Percentiles rank a stretch among this genome's conserved stretches.
Conservation (phyloP, 441 rosid species). For the Populus tomentosa region DNA sequence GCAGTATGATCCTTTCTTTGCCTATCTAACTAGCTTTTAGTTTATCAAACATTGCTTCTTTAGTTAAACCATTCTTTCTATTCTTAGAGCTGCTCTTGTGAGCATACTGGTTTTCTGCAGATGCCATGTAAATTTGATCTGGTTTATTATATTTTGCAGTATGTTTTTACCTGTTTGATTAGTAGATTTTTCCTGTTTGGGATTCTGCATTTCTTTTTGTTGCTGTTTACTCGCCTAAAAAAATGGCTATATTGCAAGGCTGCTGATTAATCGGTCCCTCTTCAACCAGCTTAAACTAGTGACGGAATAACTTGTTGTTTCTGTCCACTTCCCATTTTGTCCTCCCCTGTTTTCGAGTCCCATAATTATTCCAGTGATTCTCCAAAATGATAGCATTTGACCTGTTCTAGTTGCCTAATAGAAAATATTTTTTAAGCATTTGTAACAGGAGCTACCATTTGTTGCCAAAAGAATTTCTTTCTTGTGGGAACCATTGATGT, state of each 20-base stretch:
- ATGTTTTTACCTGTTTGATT: not conserved
- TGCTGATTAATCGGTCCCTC: not conserved
- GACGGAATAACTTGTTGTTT: no score
- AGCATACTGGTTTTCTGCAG: not conserved
- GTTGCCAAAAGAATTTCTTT: no score
- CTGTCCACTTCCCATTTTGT: no score
- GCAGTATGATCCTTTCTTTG: slow-evolving; percentile 49
- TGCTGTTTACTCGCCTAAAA: not conserved
- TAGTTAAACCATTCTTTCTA: not conserved
- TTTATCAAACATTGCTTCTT: not conserved
- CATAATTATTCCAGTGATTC: no score
- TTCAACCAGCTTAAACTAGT: not conserved
- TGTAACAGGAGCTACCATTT: no score
- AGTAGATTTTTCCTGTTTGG: not conserved
- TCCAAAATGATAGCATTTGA: no score
- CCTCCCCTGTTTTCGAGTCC: no score
- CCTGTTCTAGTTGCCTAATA: no score
- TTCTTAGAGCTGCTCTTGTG: not conserved
- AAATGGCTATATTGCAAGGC: not conserved
- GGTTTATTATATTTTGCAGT: not conserved
- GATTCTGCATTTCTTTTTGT: not conserved
- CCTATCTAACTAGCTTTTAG: not conserved
- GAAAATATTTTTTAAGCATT: no score
- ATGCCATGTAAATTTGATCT: not conserved
- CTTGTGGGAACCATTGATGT: not conserved